These are phyloP conservation scores for Entophlyctis luteolus DNA, from an alignment of 192 early-diverging fungal genomes.

Conservation along the genomic window DNA sequence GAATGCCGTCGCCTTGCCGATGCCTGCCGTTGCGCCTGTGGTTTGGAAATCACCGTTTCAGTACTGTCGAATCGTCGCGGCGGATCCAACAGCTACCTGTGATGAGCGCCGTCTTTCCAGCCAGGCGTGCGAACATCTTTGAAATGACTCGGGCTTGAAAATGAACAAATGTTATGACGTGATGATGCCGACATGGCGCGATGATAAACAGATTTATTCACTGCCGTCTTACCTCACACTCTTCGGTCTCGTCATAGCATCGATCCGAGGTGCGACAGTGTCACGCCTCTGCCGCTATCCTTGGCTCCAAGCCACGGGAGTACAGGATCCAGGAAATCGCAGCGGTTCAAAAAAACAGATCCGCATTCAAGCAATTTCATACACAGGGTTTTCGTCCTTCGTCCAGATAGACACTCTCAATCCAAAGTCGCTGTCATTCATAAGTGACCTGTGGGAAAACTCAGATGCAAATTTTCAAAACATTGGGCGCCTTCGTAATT, in stretches of 20 bases:
- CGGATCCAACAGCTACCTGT: constrained; percentile 7
- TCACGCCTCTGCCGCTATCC: constrained; percentile 67
- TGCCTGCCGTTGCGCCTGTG: constrained; percentile 69
- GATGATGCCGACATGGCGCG: too few relatives aligned
- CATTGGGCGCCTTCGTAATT: constrained; percentile 59
- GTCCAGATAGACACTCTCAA: constrained; percentile 81
- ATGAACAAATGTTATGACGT: too few relatives aligned
- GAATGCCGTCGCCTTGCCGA: constrained; percentile 66
- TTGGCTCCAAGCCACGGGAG: constrained; percentile 77
- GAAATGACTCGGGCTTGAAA: background rate
- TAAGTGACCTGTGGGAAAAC: constrained; percentile 39
- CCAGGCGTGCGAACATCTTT: constrained; percentile 15
- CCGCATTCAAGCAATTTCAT: constrained; percentile 70
- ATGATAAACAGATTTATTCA: too few relatives aligned
- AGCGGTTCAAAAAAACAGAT: constrained; percentile 81
- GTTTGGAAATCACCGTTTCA: constrained; percentile 22
- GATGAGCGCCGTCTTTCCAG: constrained; percentile 35
- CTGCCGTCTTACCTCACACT: too few relatives aligned
- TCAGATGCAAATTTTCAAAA: background rate
- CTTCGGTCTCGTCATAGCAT: constrained; percentile 68
- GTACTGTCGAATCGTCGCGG: background rate
- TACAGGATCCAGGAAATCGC: constrained; percentile 78
- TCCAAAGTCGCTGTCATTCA: constrained; percentile 80
- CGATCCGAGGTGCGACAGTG: constrained; percentile 67
- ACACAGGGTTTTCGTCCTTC: constrained; percentile 50